Conservation (phyloP, 345 rosid species). For the Eucalyptus melliodora region DNA sequence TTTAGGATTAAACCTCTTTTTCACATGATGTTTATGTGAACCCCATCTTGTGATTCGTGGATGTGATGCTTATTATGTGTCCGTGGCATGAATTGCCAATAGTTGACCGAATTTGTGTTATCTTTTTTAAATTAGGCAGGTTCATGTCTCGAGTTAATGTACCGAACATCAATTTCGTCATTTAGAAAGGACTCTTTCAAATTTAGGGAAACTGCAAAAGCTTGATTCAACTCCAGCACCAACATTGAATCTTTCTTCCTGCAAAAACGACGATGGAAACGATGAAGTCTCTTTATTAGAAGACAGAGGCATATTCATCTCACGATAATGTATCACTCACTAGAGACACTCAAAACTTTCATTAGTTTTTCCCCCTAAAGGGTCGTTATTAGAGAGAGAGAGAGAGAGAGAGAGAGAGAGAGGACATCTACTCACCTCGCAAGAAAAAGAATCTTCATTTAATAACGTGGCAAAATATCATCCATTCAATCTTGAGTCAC, state of each 20-base stretch:
- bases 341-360: neutral
- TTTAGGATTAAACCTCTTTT: neutral
- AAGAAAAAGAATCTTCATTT: neutral
- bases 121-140: neutral
- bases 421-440: neutral
- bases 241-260: neutral
- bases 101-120: neutral
- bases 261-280: neutral
- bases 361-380: neutral
- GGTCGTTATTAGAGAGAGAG: neutral
- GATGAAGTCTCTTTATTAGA: neutral
- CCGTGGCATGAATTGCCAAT: neutral
- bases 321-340: neutral
- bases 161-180: neutral
- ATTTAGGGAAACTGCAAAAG: neutral
- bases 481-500: neutral
- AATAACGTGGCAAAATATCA: neutral
- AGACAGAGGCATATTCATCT: neutral
- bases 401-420: neutral
- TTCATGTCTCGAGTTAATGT: neutral
- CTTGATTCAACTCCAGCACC: neutral
- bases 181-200: neutral
- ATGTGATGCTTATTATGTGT: neutral
- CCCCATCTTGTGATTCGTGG: neutral
- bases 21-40: neutral